Percentiles rank a stretch among this genome's conserved stretches.
Evolutionary conservation across 768 basidiomycete species (phyloP).

Genomic region (Boletales sp.): DNA sequence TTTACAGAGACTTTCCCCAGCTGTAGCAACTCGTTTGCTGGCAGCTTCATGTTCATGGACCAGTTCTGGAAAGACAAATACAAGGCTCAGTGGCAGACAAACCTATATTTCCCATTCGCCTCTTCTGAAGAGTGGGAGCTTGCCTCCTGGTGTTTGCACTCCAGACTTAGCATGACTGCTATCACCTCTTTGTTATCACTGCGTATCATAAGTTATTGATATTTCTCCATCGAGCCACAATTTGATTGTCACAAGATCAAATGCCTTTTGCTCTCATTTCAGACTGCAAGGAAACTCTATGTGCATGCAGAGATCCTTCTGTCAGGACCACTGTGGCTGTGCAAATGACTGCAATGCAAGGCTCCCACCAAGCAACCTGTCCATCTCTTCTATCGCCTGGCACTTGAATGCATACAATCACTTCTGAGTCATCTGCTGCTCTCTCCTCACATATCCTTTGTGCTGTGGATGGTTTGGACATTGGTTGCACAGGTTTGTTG

Average conservation of each 20-base stretch:
- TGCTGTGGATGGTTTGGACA: conserved; percentile 16
- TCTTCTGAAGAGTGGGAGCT: background rate
- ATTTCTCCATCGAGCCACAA: background rate
- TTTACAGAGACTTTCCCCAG: background rate
- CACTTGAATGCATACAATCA: conserved; percentile 28
- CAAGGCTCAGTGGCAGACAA: background rate
- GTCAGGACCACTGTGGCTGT: background rate
- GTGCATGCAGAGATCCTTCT: background rate
- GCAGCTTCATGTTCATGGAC: conserved; percentile 1
- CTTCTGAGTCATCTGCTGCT: too few species aligned
- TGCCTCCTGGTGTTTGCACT: background rate
- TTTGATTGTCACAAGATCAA: background rate
- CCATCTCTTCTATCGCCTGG: conserved; percentile 27
- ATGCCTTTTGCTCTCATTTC: background rate
- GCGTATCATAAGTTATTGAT: background rate
- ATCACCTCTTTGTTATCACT: background rate
- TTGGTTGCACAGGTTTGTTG: conserved; percentile 3
- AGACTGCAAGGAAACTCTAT: background rate
- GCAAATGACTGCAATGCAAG: background rate
- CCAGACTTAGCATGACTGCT: background rate
- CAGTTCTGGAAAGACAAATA: background rate
- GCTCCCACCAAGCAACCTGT: conserved; percentile 24
- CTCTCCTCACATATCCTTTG: conserved; percentile 19
- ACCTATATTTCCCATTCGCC: background rate
- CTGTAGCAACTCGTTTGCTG: background rate